A percentile compares a stretch with the other conserved stretches of the same genome.
These are phyloP conservation scores for Boeremia lycopersici DNA, from an alignment of 2,329 filamentous ascomycete genomes.

Conservation along the genomic window DNA sequence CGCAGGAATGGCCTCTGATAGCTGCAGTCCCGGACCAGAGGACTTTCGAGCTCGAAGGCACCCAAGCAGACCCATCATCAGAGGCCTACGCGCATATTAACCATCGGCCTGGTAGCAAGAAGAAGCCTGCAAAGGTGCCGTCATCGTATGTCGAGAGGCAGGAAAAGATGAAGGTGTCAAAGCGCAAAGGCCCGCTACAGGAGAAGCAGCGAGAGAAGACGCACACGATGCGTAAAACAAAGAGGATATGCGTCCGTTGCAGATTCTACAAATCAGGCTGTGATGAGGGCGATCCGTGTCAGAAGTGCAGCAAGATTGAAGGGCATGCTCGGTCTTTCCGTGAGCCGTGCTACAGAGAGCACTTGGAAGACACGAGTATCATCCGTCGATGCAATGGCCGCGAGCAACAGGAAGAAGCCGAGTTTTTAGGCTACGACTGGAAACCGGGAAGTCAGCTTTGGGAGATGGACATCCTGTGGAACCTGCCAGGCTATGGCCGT, in stretches of 20 bases:
- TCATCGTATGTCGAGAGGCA: slow-evolving; percentile 42
- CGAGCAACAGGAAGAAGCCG: slow-evolving; percentile 42
- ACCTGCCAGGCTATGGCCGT: slow-evolving; percentile 41
- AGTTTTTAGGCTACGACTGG: slow-evolving; percentile 41
- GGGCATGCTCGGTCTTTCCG: slow-evolving; percentile 40
- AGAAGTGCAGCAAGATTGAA: slow-evolving; percentile 39
- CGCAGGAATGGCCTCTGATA: slow-evolving; percentile 27
- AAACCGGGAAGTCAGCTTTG: slow-evolving; percentile 30
- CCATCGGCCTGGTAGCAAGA: slow-evolving; percentile 27
- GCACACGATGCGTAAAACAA: slow-evolving; percentile 44
- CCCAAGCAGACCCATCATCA: slow-evolving; percentile 15
- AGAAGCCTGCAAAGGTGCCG: slow-evolving; percentile 38
- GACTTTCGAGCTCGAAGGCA: slow-evolving; percentile 18
- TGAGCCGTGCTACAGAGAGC: slow-evolving; percentile 41
- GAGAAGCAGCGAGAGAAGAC: slow-evolving; percentile 40
- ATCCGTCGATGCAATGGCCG: slow-evolving; percentile 45
- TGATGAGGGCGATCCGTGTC: slow-evolving; percentile 41
- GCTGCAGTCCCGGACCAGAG: slow-evolving; percentile 20
- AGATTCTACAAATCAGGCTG: slow-evolving; percentile 45
- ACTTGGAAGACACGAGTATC: slow-evolving; percentile 39
- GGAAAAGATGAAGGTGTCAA: slow-evolving; percentile 42
- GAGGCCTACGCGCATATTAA: slow-evolving; percentile 13
- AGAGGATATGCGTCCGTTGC: slow-evolving; percentile 42
- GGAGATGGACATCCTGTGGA: slow-evolving; percentile 44
- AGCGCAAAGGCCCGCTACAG: slow-evolving; percentile 36